phyloP scores from a whole-genome alignment of 176 grass and related monocot species.

The Eleusine indica region DNA sequence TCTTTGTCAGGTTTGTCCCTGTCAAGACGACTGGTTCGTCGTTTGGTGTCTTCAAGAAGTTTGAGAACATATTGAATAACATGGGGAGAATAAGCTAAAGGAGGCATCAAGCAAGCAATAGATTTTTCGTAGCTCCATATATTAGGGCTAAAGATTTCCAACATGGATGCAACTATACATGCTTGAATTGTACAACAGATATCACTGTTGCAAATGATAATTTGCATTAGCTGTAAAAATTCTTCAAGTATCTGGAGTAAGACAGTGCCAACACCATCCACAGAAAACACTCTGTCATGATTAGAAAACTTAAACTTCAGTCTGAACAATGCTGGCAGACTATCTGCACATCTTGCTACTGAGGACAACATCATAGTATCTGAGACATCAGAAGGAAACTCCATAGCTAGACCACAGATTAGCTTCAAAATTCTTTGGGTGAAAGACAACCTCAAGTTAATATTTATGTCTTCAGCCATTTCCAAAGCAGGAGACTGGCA shows the following conservation, averaged over 20 bases:
- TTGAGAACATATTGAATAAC: conserved; percentile 75
- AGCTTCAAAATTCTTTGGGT: conserved; percentile 79
- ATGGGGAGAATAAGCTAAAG: conserved; percentile 80
- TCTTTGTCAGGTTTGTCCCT: conserved; percentile 46
- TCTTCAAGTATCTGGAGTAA: conserved; percentile 86
- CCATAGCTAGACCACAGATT: conserved; percentile 53
- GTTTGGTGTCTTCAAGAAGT: conserved; percentile 60
- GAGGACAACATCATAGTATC: conserved; percentile 59
- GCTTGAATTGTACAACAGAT: conserved; percentile 68
- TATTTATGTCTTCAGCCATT: conserved; percentile 73
- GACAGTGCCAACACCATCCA: conserved; percentile 61
- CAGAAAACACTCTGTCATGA: conserved; percentile 56
- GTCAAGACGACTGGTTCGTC: conserved; percentile 53
- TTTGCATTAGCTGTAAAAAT: conserved; percentile 73
- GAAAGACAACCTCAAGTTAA: conserved; percentile 80
- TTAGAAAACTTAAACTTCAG: conserved; percentile 78
- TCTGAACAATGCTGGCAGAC: conserved; percentile 70
- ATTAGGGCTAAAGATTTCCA: conserved; percentile 68
- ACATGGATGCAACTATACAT: conserved; percentile 77
- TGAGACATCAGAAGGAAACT: conserved; percentile 61
- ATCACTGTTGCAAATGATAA: conserved; percentile 58
- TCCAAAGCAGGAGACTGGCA: conserved; percentile 62
- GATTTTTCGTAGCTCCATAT: conserved; percentile 67
- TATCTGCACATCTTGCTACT: conserved; percentile 67
- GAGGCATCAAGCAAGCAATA: conserved; percentile 65